A percentile compares a stretch with the other conserved stretches of the same genome.
phyloP scores from a whole-genome alignment of 345 rosid species.

The Salix caprea region DNA sequence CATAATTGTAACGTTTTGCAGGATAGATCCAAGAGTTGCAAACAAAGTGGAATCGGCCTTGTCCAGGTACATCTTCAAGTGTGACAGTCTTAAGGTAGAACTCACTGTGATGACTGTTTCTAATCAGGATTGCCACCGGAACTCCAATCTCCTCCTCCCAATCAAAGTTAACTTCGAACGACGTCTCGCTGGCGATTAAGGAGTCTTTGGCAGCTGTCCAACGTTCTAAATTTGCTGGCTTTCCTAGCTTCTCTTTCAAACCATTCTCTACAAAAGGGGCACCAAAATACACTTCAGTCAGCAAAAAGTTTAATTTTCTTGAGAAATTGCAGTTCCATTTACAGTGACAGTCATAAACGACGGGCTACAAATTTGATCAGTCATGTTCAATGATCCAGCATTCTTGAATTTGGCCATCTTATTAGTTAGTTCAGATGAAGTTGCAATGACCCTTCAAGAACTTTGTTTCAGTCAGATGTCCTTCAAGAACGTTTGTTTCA shows the following conservation, averaged over 20 bases:
- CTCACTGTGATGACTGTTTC: conserved; percentile 36
- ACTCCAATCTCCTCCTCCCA: conserved; percentile 33
- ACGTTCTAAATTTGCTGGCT: conserved; percentile 29
- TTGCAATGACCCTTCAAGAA: neutral
- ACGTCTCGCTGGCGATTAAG: conserved; percentile 25
- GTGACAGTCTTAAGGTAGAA: conserved; percentile 42
- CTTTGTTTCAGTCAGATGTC: neutral
- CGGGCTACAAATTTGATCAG: neutral
- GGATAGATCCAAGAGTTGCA: conserved; percentile 56
- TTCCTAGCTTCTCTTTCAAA: conserved; percentile 30
- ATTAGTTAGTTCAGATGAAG: too few species aligned
- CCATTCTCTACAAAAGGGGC: conserved; percentile 24
- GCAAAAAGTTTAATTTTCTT: conserved; percentile 10
- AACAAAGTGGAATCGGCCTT: conserved; percentile 36
- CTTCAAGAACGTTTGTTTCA: too few species aligned
- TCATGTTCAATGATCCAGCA: neutral
- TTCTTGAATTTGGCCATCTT: too few species aligned
- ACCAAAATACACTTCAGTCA: conserved; percentile 14
- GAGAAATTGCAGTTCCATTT: neutral
- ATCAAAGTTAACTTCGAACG: conserved; percentile 27
- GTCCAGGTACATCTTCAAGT: conserved; percentile 39
- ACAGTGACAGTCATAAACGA: neutral
- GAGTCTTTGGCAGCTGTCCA: conserved; percentile 21
- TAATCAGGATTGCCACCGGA: conserved; percentile 38
- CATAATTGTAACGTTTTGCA: conserved; percentile 21